Evolutionary conservation across 2,329 filamentous ascomycete genomes (phyloP), one percentile per base, ranked within the genome.

Genomic region (Fusarium paranaense): DNA sequence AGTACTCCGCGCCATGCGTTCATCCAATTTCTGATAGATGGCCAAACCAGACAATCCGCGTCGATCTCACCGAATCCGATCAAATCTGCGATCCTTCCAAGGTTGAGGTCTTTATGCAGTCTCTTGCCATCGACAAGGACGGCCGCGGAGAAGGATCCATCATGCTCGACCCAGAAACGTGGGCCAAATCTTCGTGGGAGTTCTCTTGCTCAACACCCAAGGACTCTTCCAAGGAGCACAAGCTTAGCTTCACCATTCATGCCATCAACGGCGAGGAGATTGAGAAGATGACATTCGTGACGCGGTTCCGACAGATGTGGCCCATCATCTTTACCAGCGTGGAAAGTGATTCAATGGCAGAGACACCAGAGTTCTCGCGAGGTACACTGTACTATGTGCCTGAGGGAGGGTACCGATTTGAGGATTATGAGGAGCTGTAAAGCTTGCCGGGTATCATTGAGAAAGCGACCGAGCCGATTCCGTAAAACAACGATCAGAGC

Each of bases 281-380:
- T n/a, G 20, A 37, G n/a, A 35, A 58, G 10, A 27, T 18, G 22
- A 18, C 14, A 16, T 18, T 62, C 32, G 60, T 52, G 60, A 38
- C 42, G 6, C 35, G 60, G 60, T 62, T 62, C 45, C 20, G 60
- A 20, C 42, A 62, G 33, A 52, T 18, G 25, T 25, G 18, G 27
- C 59, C 59, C 9, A 50, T 62, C n/a, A n/a, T 62, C n/a, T 62
- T 62, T 37, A 62, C 59, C 13, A 62, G 59, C 13, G 25, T 62
- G 11, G 32, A 62, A 20, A 62, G 59, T 33, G n/a, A 30, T 20
- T 62, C 40, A 2, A 27, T 62, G n/a, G 40, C 59, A 4, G 8
- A 25, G 20, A 16, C 11, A 10, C 59, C 59, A 20, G 40, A 37
- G 22, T 62, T 32, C 27, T 50, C 59, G 14, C 32, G 38, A 2